Conservation (phyloP, 345 rosid genomes). For the Ailanthus altissimus region DNA sequence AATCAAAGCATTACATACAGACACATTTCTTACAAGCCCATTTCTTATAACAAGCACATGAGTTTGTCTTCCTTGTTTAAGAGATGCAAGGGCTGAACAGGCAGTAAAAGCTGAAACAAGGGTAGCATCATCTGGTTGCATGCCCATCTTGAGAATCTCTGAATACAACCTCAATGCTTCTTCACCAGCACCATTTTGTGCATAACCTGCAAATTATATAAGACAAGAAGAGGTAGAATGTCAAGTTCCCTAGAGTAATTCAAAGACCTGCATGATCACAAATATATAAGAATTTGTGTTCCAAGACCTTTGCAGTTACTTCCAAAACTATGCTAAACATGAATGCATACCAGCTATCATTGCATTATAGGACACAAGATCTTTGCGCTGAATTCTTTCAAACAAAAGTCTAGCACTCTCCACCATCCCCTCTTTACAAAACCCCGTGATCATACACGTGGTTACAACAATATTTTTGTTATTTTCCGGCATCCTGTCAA, state of each 20-base stretch:
- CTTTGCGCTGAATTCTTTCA: constrained; percentile 29
- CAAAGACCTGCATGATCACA: not conserved
- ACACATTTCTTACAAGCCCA: constrained; percentile 28
- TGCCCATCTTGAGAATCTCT: constrained; percentile 25
- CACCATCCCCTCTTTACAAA: constrained; percentile 40
- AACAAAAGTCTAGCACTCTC: constrained; percentile 38
- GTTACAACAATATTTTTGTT: constrained; percentile 29
- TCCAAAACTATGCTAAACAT: not conserved
- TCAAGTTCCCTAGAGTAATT: not conserved
- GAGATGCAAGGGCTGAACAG: constrained; percentile 35
- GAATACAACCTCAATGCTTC: constrained; percentile 32
- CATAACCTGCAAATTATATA: constrained; percentile 27
- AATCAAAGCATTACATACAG: constrained; percentile 34
- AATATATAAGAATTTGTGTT: not conserved
- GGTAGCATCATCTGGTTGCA: constrained; percentile 29
- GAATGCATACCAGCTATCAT: constrained; percentile 37
- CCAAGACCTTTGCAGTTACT: not conserved
- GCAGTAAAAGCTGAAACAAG: constrained; percentile 38
- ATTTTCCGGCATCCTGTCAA: constrained; percentile 25
- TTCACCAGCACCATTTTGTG: constrained; percentile 32
- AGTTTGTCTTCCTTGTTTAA: constrained; percentile 31
- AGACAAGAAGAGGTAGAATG: not conserved
- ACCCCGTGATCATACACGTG: constrained; percentile 40
- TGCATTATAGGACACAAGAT: constrained; percentile 42
- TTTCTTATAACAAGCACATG: constrained; percentile 27